These are phyloP conservation scores for Lactifluus subvellereus DNA, from an alignment of 768 basidiomycete genomes.

Conservation along the genomic window DNA sequence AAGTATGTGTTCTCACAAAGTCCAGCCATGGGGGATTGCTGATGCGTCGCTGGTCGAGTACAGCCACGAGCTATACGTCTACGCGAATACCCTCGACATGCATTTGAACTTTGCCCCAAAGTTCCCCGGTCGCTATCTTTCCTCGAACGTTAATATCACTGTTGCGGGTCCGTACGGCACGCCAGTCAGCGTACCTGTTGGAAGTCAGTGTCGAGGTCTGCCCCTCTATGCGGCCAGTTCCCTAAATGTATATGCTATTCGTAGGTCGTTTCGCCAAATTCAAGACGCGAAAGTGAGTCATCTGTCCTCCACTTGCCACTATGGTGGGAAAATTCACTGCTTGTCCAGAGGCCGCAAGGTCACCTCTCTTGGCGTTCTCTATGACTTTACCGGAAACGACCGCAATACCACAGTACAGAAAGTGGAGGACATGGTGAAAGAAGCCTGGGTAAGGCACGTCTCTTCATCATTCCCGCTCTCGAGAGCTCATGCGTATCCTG, in stretches of 20 bases:
- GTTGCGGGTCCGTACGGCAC: slow-evolving; percentile 39
- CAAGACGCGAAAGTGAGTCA: slow-evolving; percentile 58
- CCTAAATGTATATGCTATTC: not conserved
- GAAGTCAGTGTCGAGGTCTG: slow-evolving; percentile 31
- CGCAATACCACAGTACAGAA: slow-evolving; percentile 68
- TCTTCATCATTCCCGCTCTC: not conserved
- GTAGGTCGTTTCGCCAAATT: slow-evolving; percentile 64
- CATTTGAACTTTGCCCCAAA: slow-evolving; percentile 61
- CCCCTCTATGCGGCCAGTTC: not conserved
- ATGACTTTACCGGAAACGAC: slow-evolving; percentile 67
- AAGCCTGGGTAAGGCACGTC: slow-evolving; percentile 54
- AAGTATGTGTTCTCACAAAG: slow-evolving; percentile 45
- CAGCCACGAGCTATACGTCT: slow-evolving; percentile 80
- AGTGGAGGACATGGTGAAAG: slow-evolving; percentile 71
- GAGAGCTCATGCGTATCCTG: not conserved
- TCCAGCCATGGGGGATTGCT: not conserved
- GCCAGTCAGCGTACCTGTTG: slow-evolving; percentile 39
- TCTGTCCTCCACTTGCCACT: not conserved
- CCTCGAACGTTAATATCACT: slow-evolving; percentile 85
- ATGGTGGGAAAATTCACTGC: not conserved
- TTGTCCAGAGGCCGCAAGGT: slow-evolving; percentile 54
- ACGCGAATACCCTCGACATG: slow-evolving; percentile 64
- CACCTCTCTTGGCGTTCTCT: slow-evolving; percentile 77
- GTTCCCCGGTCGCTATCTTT: slow-evolving; percentile 67
- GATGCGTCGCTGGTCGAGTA: not conserved